Percentiles rank a stretch among this genome's conserved stretches.
phyloP scores from a whole-genome alignment of 768 basidiomycete genomes.

The Thelephora aurantiotincta region DNA sequence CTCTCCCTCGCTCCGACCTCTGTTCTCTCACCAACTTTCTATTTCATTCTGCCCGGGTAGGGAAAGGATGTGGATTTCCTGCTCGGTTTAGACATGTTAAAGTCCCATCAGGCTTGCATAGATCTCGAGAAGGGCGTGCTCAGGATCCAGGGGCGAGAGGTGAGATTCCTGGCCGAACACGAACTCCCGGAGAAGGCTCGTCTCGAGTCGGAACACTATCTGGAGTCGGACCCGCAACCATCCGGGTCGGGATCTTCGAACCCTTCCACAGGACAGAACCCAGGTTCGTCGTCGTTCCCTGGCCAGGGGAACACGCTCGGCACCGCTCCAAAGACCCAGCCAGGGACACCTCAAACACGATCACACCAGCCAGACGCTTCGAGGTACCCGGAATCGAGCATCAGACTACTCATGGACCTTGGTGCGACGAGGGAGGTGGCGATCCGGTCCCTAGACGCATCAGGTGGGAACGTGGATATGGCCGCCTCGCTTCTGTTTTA shows the following conservation, averaged over 20 bases:
- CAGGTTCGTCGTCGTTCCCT: conserved; percentile 32
- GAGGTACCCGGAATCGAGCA: conserved; percentile 41
- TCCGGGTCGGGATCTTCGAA: conserved; percentile 8
- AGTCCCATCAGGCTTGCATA: conserved; percentile 91
- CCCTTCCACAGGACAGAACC: conserved; percentile 8
- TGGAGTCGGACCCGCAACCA: conserved; percentile 12
- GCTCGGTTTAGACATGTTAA: conserved; percentile 98
- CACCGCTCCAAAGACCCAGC: conserved; percentile 20
- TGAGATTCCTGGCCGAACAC: conserved; percentile 85
- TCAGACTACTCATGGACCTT: conserved; percentile 57
- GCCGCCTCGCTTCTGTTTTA: conserved; percentile 81
- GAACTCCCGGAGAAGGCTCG: conserved; percentile 80
- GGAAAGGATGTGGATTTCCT: conserved; percentile 90
- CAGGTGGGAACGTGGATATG: conserved; percentile 76
- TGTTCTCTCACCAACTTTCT: background rate
- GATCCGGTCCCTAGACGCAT: conserved; percentile 58
- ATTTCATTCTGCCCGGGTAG: conserved; percentile 20
- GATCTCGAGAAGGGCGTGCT: conserved; percentile 84
- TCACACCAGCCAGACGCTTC: conserved; percentile 12
- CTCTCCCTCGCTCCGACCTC: background rate
- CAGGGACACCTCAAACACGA: conserved; percentile 7
- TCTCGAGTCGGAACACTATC: conserved; percentile 15
- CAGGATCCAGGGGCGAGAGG: conserved; percentile 84
- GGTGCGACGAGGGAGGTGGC: conserved; percentile 72
- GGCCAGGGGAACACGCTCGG: conserved; percentile 57